Percentiles rank a stretch among this genome's conserved stretches.
These are phyloP conservation scores for Trichophyton simii DNA, from an alignment of 2,329 filamentous ascomycete species.

Conservation along the genomic window DNA sequence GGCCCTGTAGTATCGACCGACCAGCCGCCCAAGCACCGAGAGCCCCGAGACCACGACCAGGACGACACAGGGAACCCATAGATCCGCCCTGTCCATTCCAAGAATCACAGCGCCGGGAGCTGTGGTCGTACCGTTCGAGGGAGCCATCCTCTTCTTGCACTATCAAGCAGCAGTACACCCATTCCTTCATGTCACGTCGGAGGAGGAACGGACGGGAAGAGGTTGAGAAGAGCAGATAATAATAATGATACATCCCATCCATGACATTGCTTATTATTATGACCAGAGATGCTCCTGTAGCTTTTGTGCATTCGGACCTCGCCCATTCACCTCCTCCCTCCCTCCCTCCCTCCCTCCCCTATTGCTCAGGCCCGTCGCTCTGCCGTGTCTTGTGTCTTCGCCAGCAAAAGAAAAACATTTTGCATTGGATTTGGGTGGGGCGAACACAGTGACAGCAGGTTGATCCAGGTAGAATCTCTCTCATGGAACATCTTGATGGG, in stretches of 20 bases:
- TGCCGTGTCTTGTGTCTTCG: not conserved
- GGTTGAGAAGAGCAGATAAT: not conserved
- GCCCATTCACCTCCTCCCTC: not conserved
- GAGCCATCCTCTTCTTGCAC: not conserved
- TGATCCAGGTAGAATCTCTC: no score
- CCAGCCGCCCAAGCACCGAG: slow-evolving; percentile 6
- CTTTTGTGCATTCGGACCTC: not conserved
- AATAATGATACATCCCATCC: not conserved
- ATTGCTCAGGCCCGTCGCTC: not conserved
- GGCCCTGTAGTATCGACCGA: slow-evolving; percentile 6
- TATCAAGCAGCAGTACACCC: not conserved
- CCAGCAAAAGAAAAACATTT: no score
- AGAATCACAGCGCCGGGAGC: not conserved
- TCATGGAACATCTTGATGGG: no score
- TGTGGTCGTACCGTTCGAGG: not conserved
- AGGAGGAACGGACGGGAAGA: not conserved
- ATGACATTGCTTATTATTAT: not conserved
- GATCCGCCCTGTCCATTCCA: not conserved
- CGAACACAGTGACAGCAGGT: no score
- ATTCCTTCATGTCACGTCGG: not conserved
- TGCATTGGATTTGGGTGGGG: no score
- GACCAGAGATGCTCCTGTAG: not conserved
- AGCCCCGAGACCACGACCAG: slow-evolving; percentile 8
- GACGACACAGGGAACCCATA: not conserved
- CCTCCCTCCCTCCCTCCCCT: no score